Conservation (phyloP, 2,329 filamentous ascomycete species). For the Diplodia seriata region DNA sequence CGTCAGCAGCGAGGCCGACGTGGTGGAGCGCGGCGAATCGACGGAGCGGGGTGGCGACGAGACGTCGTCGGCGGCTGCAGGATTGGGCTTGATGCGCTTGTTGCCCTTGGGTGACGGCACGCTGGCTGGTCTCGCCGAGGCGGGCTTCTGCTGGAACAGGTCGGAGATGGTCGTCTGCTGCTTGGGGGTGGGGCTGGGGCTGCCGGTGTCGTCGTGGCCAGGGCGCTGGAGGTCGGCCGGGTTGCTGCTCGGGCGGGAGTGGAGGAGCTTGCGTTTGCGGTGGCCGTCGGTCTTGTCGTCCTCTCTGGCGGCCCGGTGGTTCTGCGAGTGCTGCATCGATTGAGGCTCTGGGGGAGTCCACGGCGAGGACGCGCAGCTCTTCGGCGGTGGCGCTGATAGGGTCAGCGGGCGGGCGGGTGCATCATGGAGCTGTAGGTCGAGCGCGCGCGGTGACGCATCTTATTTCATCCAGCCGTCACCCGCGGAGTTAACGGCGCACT, state of each 20-base stretch:
- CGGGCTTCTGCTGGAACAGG: constrained; percentile 48
- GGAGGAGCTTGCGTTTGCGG: constrained; percentile 34
- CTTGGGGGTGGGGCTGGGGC: constrained; percentile 28
- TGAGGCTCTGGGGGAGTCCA: constrained; percentile 6
- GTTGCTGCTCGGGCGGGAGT: constrained; percentile 17
- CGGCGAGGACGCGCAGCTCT: constrained; percentile 20
- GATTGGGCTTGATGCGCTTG: constrained; percentile 48
- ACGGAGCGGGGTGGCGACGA: constrained; percentile 41
- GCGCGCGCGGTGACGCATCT: constrained; percentile 27
- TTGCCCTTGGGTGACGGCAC: constrained; percentile 44
- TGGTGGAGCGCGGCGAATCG: constrained; percentile 34
- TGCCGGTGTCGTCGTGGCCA: constrained; percentile 19
- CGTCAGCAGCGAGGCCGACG: constrained; percentile 29
- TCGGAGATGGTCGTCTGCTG: constrained; percentile 54
- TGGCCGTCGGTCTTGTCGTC: constrained; percentile 31
- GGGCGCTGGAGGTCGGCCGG: constrained; percentile 6
- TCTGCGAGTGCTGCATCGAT: constrained; percentile 32
- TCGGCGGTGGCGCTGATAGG: constrained; percentile 28
- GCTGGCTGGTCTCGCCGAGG: constrained; percentile 34
- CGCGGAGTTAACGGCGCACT: constrained; percentile 25
- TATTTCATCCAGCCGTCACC: constrained; percentile 23
- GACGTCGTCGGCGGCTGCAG: constrained; percentile 7
- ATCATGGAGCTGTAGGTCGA: constrained; percentile 6
- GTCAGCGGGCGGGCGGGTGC: constrained; percentile 15
- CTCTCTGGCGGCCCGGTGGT: constrained; percentile 27